phyloP scores from a whole-genome alignment of 345 rosid genomes.

The Hypericum androsaemum region DNA sequence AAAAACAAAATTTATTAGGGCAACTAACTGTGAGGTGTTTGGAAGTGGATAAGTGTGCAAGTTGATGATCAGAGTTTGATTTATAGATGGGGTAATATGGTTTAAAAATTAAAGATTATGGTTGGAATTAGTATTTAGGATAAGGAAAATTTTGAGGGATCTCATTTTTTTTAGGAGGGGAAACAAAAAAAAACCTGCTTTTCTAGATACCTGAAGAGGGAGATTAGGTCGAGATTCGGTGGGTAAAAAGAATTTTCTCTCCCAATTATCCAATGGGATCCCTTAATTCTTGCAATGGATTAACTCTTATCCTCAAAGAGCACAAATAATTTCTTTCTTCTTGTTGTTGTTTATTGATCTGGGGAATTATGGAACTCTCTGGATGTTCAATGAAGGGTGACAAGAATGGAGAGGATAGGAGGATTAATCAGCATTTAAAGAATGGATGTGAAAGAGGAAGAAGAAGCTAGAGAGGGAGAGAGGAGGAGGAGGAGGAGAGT shows the following conservation, averaged over 20 bases:
- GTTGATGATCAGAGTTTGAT: too few species aligned
- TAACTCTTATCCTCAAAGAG: conserved; percentile 42
- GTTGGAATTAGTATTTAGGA: conserved; percentile 2
- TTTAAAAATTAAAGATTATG: too few species aligned
- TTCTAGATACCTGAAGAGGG: conserved; percentile 6
- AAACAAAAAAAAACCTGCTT: conserved; percentile 11
- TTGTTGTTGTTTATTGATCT: conserved; percentile 12
- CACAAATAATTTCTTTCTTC: conserved; percentile 16
- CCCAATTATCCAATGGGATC: conserved; percentile 17
- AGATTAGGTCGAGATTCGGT: conserved; percentile 23
- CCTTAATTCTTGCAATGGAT: conserved; percentile 25
- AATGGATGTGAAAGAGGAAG: conserved; percentile 17
- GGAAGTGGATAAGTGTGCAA: too few species aligned
- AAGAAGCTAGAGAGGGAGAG: conserved; percentile 11
- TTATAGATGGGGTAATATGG: too few species aligned
- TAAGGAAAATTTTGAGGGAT: conserved; percentile 13
- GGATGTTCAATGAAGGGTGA: conserved; percentile 28
- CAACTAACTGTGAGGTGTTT: too few species aligned
- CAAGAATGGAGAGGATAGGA: conserved; percentile 44
- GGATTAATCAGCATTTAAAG: conserved; percentile 38
- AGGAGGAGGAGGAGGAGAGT: conserved; percentile 3
- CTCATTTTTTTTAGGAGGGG: conserved; percentile 8
- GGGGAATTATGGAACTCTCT: too few species aligned
- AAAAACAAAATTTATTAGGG: too few species aligned
- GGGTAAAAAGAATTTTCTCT: conserved; percentile 2